Conservation (phyloP, 179 eudicot species). For the Beta macrorhiza region DNA sequence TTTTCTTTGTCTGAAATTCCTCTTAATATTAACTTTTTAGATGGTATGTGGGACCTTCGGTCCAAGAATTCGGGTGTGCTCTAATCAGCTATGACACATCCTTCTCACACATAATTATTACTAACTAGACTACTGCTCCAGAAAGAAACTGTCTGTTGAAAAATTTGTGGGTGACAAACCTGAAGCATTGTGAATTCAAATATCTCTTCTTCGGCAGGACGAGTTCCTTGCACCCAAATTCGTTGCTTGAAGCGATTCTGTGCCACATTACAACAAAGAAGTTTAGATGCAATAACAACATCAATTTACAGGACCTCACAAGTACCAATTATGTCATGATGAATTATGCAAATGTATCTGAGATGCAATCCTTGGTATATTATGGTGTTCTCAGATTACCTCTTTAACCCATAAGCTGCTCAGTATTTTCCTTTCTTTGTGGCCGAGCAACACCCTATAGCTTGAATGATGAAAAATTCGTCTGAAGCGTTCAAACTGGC, state of each 20-base stretch:
- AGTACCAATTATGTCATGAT: slow-evolving; percentile 2
- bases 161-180: slow-evolving; percentile 39
- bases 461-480: slow-evolving; percentile 85
- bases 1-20: too few species aligned
- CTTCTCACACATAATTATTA: background rate
- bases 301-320: slow-evolving; percentile 11
- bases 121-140: background rate
- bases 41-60: too few species aligned
- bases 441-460: slow-evolving; percentile 79
- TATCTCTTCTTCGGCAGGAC: slow-evolving; percentile 83
- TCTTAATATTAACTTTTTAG: too few species aligned
- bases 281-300: slow-evolving; percentile 9
- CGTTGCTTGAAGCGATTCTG: slow-evolving; percentile 78
- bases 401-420: slow-evolving; percentile 75
- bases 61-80: background rate
- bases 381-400: slow-evolving; percentile 35
- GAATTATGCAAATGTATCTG: background rate
- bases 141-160: background rate
- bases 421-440: slow-evolving; percentile 73
- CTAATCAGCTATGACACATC: background rate
- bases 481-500: slow-evolving; percentile 90
- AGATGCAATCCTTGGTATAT: background rate
- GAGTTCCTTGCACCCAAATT: slow-evolving; percentile 83
- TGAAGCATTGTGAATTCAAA: slow-evolving; percentile 88
- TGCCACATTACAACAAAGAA: slow-evolving; percentile 21